A percentile compares a stretch with the other conserved stretches of the same genome.
Conservation (phyloP, 306 rosid species). For the Sechiopsis laciniata region DNA sequence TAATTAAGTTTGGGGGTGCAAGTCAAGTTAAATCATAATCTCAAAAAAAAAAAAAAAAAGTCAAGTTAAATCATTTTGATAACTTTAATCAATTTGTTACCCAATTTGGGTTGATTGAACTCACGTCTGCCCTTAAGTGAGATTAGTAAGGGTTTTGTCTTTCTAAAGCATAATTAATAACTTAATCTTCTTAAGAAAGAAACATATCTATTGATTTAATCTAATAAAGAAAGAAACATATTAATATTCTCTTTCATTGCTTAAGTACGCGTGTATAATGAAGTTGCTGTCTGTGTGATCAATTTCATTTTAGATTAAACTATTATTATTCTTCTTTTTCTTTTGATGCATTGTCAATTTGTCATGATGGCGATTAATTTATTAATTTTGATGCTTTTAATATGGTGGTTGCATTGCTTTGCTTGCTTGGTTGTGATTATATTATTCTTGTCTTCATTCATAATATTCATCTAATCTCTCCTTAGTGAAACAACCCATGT, state of each 20-base stretch:
- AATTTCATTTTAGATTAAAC: not conserved
- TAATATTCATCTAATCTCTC: not conserved
- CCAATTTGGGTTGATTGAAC: not conserved
- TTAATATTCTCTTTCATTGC: not conserved
- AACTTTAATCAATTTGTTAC: not conserved
- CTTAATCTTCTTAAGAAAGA: not conserved
- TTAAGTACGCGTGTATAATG: not conserved
- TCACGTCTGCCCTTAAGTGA: not conserved
- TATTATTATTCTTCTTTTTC: not conserved
- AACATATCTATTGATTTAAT: not conserved
- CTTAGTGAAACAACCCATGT: not conserved
- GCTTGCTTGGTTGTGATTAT: not conserved
- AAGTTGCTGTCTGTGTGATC: not conserved
- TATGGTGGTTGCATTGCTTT: not conserved
- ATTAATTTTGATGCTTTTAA: not conserved
- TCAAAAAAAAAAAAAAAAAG: too few relatives aligned
- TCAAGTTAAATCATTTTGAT: not conserved
- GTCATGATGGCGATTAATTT: not conserved
- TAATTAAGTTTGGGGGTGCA: not conserved
- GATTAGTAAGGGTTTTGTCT: not conserved
- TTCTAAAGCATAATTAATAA: too few relatives aligned
- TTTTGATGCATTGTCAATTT: not conserved
- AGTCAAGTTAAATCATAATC: not conserved
- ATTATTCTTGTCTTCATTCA: not conserved
- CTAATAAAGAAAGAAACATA: not conserved